A percentile compares a stretch with the other conserved stretches of the same genome.
phyloP scores from a whole-genome alignment of 1,139 yeast species.

The Blastobotrys apis region DNA sequence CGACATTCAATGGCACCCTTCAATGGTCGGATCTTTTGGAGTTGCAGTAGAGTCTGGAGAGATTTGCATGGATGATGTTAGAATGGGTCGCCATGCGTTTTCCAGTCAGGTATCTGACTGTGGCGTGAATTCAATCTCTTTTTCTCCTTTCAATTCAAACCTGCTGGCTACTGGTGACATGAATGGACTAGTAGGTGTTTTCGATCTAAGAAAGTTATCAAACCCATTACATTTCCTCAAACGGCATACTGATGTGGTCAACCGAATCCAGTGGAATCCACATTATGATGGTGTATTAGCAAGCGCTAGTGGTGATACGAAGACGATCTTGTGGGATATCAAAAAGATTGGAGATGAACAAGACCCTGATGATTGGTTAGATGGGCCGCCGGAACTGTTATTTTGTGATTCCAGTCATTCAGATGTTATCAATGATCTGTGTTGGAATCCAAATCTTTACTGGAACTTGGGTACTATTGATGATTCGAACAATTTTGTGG shows the following conservation, averaged over 20 bases:
- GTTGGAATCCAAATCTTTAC: constrained; percentile 70
- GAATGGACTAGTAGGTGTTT: constrained; percentile 60
- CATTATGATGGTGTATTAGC: constrained; percentile 54
- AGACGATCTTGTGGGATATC: constrained; percentile 70
- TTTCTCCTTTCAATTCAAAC: constrained; percentile 53
- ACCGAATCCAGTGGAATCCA: constrained; percentile 77
- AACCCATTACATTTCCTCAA: constrained; percentile 29
- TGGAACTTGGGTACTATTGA: constrained; percentile 78
- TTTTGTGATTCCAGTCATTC: constrained; percentile 89
- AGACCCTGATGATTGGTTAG: constrained; percentile 27
- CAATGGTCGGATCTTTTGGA: constrained; percentile 50
- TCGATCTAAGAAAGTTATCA: constrained; percentile 58
- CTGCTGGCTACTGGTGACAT: constrained; percentile 59
- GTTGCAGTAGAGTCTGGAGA: constrained; percentile 71
- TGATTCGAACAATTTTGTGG: constrained; percentile 69
- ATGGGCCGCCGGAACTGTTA: constrained; percentile 42
- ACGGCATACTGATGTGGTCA: constrained; percentile 58
- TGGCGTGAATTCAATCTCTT: constrained; percentile 61
- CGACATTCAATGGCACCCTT: constrained; percentile 18
- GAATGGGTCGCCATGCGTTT: constrained; percentile 30
- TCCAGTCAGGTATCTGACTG: constrained; percentile 27
- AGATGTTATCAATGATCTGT: constrained; percentile 76
- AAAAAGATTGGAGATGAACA: constrained; percentile 37
- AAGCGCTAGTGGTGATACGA: constrained; percentile 63
- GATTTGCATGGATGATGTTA: constrained; percentile 62